Base-by-base conservation (phyloP, 2,329 filamentous ascomycete species). In the Trichoderma sp. region DNA sequence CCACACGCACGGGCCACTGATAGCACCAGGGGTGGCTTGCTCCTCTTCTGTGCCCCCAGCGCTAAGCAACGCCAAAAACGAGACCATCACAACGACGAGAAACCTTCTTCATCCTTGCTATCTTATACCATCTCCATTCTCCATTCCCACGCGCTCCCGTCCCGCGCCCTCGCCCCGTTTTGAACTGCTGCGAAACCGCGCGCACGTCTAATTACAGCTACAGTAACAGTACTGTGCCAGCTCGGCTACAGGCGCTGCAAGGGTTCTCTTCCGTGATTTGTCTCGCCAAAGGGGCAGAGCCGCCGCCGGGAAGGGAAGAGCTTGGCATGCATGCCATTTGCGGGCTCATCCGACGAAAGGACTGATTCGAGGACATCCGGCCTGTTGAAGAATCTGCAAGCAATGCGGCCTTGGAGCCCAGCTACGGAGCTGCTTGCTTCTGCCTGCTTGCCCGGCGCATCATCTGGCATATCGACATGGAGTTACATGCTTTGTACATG, bases 271-370 rank as follows among this genome's bases (percentile, higher is more conserved):
- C 19, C 16, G 16, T 21, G 21, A 35, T 24, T 52, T 29, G 47
- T 57, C 63, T 66, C 62, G 52, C 27, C 2, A n/a, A n/a, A 29
- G 14, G 37, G 33, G 31, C n/a, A 37, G 35, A 33, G 37, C 40
- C 29, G 33, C 64, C 49, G 55, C 21, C n/a, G 40, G 64, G 5
- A 35, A n/a, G 40, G 64, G 5, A n/a, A n/a, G 35, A 19, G 31
- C 55, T 67, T 67, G 64, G 64, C 55, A 59, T 67, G 64, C 64
- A 67, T 43, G 40, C 64, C 64, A 67, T 67, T 67, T n/a, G 29
- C 55, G 49, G n/a, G 29, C 27, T 24, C 43, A 53, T 55, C 60
- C 29, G 21, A 16, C 53, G 40, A 43, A 19, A 43, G 5, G 19
- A 43, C 16, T 43, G 47, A 35, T 40, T 55, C 21, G 47, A 33